Evolutionary conservation across 805 yeast species (phyloP).

Genomic region (Candida adriatica): DNA sequence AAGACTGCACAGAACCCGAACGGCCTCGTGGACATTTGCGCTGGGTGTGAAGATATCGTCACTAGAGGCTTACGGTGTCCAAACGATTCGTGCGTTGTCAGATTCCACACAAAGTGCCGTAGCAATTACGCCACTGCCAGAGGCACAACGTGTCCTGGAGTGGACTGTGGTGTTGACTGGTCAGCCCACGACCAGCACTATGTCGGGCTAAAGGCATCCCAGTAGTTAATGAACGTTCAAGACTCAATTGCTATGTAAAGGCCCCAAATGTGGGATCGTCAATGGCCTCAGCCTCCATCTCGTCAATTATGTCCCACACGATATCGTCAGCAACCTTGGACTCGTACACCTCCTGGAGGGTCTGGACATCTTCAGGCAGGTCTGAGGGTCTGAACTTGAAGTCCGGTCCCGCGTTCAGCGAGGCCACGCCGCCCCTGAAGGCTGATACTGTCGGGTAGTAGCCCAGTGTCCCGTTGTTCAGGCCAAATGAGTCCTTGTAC

Average conservation of each 20-base stretch:
- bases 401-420: constrained; percentile 62
- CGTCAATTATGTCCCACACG: constrained; percentile 80
- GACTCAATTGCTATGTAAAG: too few relatives aligned
- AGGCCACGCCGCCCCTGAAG: constrained; percentile 70
- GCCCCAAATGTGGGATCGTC: constrained; percentile 23
- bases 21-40: constrained; percentile 34
- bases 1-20: constrained; percentile 19
- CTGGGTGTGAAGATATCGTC: constrained; percentile 45
- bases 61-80: constrained; percentile 44
- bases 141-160: constrained; percentile 29
- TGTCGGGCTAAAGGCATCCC: too few relatives aligned
- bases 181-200: constrained; percentile 2
- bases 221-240: too few relatives aligned
- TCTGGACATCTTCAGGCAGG: constrained; percentile 31
- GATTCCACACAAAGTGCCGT: constrained; percentile 46
- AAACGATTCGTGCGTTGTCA: constrained; percentile 26
- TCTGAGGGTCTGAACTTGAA: constrained; percentile 41
- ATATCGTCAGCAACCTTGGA: constrained; percentile 75
- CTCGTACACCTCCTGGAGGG: constrained; percentile 54
- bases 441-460: constrained; percentile 89
- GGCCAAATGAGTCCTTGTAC: constrained; percentile 34
- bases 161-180: constrained; percentile 20
- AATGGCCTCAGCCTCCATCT: constrained; percentile 57
- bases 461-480: constrained; percentile 81
- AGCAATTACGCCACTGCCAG: constrained; percentile 31